Evolutionary conservation across 805 yeast species (phyloP).

Genomic region (Yamadazyma sp.): DNA sequence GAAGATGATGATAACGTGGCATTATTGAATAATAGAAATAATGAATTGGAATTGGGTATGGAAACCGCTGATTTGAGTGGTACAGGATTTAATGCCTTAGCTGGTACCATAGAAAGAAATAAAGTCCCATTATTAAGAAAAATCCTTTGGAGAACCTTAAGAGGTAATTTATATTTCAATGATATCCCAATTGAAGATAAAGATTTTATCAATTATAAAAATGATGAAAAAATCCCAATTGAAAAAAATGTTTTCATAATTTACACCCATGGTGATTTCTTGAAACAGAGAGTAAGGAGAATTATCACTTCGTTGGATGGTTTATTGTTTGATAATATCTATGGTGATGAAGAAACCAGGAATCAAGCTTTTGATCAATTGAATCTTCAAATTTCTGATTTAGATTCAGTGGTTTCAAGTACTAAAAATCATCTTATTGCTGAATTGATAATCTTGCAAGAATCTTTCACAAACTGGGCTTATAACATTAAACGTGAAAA

Average conservation of each 20-base stretch:
- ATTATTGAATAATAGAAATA: conserved; percentile 19
- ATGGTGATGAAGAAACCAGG: conserved; percentile 27
- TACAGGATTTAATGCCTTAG: conserved; percentile 28
- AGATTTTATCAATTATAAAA: conserved; percentile 3
- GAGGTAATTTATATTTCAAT: conserved; percentile 41
- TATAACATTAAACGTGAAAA: conserved; percentile 50
- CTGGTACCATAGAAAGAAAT: conserved; percentile 34
- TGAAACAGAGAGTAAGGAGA: conserved; percentile 30
- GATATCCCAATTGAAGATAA: conserved; percentile 29
- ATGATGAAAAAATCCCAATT: conserved; percentile 14
- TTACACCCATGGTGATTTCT: conserved; percentile 39
- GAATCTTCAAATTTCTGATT: conserved; percentile 30
- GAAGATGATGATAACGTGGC: conserved; percentile 31
- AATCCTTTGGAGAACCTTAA: conserved; percentile 40
- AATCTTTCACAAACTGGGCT: conserved; percentile 28
- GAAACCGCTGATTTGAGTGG: conserved; percentile 19
- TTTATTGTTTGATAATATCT: conserved; percentile 31
- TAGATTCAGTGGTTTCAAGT: conserved; percentile 28
- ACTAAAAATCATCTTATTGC: conserved; percentile 36
- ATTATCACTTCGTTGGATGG: conserved; percentile 41
- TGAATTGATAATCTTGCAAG: conserved; percentile 36
- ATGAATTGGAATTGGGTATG: conserved; percentile 20
- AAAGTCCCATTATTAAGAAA: conserved; percentile 37
- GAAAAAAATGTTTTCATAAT: conserved; percentile 37
- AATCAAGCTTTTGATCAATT: conserved; percentile 26